Conservation (phyloP, 805 yeast species). For the Saturnispora dispora region DNA sequence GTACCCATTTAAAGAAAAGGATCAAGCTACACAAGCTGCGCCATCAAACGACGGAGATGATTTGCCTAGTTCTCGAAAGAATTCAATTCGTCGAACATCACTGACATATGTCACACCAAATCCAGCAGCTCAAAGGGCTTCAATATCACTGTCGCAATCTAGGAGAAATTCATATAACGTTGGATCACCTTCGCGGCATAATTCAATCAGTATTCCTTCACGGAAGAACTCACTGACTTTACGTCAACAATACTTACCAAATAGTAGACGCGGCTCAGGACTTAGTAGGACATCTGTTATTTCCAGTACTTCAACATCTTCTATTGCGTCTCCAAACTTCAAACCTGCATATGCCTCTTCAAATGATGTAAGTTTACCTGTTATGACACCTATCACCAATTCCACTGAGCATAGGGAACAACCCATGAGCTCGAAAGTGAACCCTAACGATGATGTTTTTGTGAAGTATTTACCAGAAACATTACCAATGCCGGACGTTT, state of each 20-base stretch:
- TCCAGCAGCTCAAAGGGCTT: slow-evolving; percentile 8
- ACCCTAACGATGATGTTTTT: background rate
- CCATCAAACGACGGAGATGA: slow-evolving; percentile 12
- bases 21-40: background rate
- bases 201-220: slow-evolving; percentile 8
- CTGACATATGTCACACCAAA: slow-evolving; percentile 3
- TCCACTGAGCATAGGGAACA: background rate
- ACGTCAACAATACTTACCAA: slow-evolving; percentile 7
- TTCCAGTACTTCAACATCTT: slow-evolving; percentile 3
- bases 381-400: background rate
- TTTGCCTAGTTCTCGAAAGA: slow-evolving; percentile 12
- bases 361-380: background rate
- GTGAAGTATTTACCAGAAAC: slow-evolving; percentile 41
- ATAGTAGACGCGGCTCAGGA: slow-evolving; percentile 16
- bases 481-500: slow-evolving; percentile 39
- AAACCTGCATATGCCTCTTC: background rate
- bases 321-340: background rate
- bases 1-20: slow-evolving; percentile 56
- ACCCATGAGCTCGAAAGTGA: background rate
- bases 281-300: slow-evolving; percentile 11
- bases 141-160: slow-evolving; percentile 13
- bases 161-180: slow-evolving; percentile 18
- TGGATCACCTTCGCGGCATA: slow-evolving; percentile 9
- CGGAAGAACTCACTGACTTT: slow-evolving; percentile 14
- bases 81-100: slow-evolving; percentile 9